Base-by-base conservation (phyloP, 208 protist genomes). In the Trypanosoma platydactyli region DNA sequence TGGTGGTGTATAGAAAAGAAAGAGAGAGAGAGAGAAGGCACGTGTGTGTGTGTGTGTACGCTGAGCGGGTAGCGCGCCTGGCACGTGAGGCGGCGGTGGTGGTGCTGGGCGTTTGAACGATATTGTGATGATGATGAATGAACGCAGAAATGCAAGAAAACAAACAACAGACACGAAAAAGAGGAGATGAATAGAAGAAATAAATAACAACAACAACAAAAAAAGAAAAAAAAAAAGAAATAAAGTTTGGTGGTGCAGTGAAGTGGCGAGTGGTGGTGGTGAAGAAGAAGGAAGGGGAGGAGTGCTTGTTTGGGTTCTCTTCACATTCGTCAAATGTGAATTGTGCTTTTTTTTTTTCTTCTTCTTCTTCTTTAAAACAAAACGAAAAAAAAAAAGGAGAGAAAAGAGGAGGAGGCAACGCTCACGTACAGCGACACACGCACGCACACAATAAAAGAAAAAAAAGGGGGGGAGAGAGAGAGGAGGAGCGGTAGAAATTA, bases 161-260 rank as follows among this genome's bases (percentile, higher is more conserved):
- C 5, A 68, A 22, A 46, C 58, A 62, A 49, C 58, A 62, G 38
- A 67, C 64, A 61, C 24, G 15, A 53, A 73, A 64, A 61, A 51
- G 30, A 18, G 16, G 22, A 5, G 13, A 16, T 4, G 16, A 70
- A 33, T 44, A 53, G 42, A 40, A 64, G 51, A 70, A 48, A 33
- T 11, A 38, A 38, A 3, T 11, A 3, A 38, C 3, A 38, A 38
- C 33, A 38, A 9, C 3, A 38, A 38, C n/a, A n/a, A n/a, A n/a
- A 45, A 33, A 46, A 60, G 50, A 50, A 59, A 38, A 77, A 63
- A 70, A 66, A 71, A 55, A 63, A 41, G 51, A 66, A 71, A 45
- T 9, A 44, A 35, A 64, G 30, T 50, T 13, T 38, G 33, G 45
- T 13, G 44, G 41, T 57, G 16, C 33, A 64, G 48, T 18, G 41